Conservation (phyloP, 192 early-diverging fungal genomes). For the Coemansia sp. region DNA sequence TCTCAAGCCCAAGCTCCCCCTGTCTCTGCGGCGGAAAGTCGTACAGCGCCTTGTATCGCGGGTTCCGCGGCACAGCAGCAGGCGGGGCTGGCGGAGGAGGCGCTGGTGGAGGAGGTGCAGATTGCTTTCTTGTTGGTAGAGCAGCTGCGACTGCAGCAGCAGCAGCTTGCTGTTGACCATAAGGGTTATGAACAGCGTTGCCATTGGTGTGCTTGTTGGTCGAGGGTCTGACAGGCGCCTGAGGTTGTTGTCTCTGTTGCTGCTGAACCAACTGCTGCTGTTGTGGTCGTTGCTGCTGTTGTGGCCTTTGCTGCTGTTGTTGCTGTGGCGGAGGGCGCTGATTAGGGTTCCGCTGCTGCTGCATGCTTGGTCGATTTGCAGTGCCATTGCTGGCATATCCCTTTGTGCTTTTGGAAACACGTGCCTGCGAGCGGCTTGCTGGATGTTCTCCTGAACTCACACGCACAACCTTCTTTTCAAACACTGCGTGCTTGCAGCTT, state of each 20-base stretch:
- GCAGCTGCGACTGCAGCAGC: constrained; percentile 12
- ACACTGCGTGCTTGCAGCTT: constrained; percentile 45
- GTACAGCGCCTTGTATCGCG: constrained; percentile 68
- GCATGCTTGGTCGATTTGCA: not conserved
- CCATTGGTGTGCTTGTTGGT: constrained; percentile 2
- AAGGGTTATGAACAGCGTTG: not conserved
- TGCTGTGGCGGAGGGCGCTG: constrained; percentile 16
- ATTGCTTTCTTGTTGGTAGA: constrained; percentile 5
- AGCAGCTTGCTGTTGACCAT: constrained; percentile 3
- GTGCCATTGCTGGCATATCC: constrained; percentile 3
- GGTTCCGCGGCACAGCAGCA: constrained; percentile 50
- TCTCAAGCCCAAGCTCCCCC: constrained; percentile 68
- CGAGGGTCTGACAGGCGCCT: constrained; percentile 9
- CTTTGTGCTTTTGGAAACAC: constrained; percentile 10
- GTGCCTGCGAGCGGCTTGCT: constrained; percentile 45
- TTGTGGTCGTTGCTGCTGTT: constrained; percentile 9
- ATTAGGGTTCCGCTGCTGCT: constrained; percentile 15
- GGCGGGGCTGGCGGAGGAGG: constrained; percentile 65
- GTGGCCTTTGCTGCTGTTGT: constrained; percentile 11
- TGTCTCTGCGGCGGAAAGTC: constrained; percentile 63
- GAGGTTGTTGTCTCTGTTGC: constrained; percentile 24
- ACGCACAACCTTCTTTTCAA: constrained; percentile 72
- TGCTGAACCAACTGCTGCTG: constrained; percentile 8
- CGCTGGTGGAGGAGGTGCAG: constrained; percentile 18
- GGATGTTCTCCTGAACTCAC: constrained; percentile 64